Base-by-base conservation (phyloP, 768 basidiomycete species). In the Pisolithus tinctorius region DNA sequence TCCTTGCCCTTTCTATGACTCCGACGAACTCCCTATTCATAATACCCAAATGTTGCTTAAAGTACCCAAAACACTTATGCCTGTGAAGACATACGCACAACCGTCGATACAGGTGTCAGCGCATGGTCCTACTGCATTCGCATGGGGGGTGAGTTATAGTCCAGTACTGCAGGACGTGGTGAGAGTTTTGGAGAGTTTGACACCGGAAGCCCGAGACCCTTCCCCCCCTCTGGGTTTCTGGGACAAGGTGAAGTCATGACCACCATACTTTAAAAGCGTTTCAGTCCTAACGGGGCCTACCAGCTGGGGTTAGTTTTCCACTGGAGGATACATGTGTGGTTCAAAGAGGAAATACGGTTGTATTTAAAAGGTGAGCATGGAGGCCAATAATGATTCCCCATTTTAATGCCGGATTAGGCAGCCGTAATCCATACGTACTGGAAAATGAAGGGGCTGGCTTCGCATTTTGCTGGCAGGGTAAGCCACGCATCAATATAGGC, bases 11-110 rank as follows among this genome's bases (percentile, higher is more conserved):
- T 74, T 96, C 54, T 69, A 86, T 45, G 76, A 78, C n/a, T 64
- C 70, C 4, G 70, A 79, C 49, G 75, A 78, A 27, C 81, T 80
- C 29, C 63, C 76, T 31, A 70, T 71, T 27, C 79, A 76, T 6
- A 73, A 78, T 27, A 66, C 71, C 1, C 74, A 78, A 5, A 76
- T 93, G 45, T 72, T 71, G 25, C 67, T 93, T 38, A 55, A 69
- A 39, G 75, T 95, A 31, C 91, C 93, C 2, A 96, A 94, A 67
- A 94, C 93, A 0, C 85, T 92, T 51, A 95, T 93, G 88, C 88
- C 94, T 0, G 87, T 94, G 59, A 98, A 98, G 69, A 89, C 86
- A 7, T 96, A 94, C 60, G 88, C 89, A 1, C 76, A 79, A 42
- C 90, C 93, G 3, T 67, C 71, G 11, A 77, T 97, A 57, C 74